Evolutionary conservation across 345 rosid species (phyloP).

Genomic region (Linum lewisii): DNA sequence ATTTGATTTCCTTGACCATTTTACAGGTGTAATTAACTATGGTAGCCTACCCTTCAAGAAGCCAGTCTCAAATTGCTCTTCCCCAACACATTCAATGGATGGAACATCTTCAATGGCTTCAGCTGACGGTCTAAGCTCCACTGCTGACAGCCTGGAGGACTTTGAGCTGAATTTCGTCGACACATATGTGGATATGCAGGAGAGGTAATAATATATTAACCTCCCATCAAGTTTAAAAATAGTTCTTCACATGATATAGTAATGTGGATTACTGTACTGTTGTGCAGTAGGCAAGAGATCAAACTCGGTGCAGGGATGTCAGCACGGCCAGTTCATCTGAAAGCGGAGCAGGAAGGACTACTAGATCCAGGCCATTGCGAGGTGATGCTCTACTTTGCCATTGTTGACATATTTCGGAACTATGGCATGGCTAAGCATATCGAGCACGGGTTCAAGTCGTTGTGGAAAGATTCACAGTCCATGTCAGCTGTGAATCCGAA

Average conservation of each 20-base stretch:
- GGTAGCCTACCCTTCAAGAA: conserved; percentile 16
- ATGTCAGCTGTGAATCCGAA: conserved; percentile 51
- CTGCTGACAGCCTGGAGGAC: conserved; percentile 16
- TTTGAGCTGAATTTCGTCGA: conserved; percentile 10
- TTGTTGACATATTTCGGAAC: conserved; percentile 38
- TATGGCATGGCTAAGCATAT: conserved; percentile 38
- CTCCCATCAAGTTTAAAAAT: background rate
- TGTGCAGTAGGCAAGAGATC: conserved; percentile 21
- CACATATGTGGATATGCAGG: conserved; percentile 7
- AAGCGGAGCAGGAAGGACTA: background rate
- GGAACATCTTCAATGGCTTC: background rate
- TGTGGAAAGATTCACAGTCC: conserved; percentile 35
- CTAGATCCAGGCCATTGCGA: conserved; percentile 20
- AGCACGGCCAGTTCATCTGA: conserved; percentile 32
- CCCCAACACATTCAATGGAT: conserved; percentile 1
- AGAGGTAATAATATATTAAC: conserved; percentile 22
- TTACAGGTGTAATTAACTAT: conserved; percentile 20
- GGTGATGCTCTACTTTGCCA: conserved; percentile 33
- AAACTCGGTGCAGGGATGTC: conserved; percentile 32
- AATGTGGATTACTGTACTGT: background rate
- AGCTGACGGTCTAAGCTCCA: conserved; percentile 6
- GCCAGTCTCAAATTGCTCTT: background rate
- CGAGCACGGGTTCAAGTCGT: conserved; percentile 45
- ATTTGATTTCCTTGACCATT: background rate
- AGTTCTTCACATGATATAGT: background rate